A percentile compares a stretch with the other conserved stretches of the same genome.
These are phyloP conservation scores for Mortierella sp. DNA, from an alignment of 371 early-diverging fungal species.

Conservation along the genomic window DNA sequence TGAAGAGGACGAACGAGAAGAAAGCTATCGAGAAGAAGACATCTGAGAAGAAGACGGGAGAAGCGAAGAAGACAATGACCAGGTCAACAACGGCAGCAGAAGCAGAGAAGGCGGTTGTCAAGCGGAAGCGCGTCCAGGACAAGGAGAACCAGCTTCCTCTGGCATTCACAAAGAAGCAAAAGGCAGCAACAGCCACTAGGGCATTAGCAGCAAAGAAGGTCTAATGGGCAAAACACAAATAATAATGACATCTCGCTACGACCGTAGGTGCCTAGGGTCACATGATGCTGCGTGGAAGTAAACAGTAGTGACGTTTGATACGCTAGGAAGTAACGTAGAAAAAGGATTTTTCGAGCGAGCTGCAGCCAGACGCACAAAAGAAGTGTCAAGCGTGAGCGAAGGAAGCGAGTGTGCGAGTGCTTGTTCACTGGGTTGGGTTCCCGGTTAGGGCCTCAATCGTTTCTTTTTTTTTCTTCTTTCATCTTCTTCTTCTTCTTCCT, in stretches of 20 bases:
- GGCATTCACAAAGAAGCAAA: constrained; percentile 15
- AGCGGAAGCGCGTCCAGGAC: constrained; percentile 13
- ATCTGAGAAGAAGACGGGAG: neutral
- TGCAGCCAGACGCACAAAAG: neutral
- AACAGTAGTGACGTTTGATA: neutral
- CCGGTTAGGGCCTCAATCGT: neutral
- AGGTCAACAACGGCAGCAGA: constrained; percentile 10
- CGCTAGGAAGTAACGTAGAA: neutral
- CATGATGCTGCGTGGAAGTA: neutral
- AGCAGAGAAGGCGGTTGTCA: constrained; percentile 1
- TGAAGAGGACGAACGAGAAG: constrained; percentile 5
- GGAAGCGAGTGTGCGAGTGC: neutral
- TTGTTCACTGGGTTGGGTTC: neutral
- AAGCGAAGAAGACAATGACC: constrained; percentile 13
- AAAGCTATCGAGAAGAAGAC: neutral
- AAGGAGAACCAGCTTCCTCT: constrained; percentile 14
- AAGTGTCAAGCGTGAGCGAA: neutral
- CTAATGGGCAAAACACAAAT: neutral
- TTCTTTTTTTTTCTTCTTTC: constrained; percentile 6
- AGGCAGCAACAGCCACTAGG: neutral
- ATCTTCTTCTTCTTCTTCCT: constrained; percentile 10
- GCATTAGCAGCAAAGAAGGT: constrained; percentile 7
- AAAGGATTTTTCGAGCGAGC: neutral
- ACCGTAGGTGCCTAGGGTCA: neutral
- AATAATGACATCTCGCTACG: neutral